Percentiles rank a stretch among this genome's conserved stretches.
These are phyloP conservation scores for Fomes fomentarius DNA, from an alignment of 1,284 basidiomycete genomes.

Conservation along the genomic window DNA sequence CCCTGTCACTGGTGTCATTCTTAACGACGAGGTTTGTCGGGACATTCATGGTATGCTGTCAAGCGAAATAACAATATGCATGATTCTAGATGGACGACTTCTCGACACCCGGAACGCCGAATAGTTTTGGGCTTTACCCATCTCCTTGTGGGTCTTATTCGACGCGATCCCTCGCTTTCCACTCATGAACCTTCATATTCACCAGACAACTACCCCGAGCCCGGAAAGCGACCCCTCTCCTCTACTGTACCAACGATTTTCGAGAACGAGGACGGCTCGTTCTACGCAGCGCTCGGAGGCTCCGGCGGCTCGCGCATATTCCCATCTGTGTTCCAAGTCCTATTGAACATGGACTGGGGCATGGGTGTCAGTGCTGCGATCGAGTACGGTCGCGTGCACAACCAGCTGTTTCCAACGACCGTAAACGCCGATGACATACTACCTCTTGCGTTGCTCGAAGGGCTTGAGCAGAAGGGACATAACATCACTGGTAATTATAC, in stretches of 20 bases:
- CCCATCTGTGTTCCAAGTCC: conserved; percentile 75
- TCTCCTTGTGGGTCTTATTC: conserved; percentile 74
- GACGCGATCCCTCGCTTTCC: no score
- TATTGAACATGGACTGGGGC: conserved; percentile 84
- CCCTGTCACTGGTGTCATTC: conserved; percentile 81
- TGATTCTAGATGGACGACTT: conserved; percentile 82
- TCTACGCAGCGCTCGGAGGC: conserved; percentile 79
- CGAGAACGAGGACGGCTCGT: conserved; percentile 70
- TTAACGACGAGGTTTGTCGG: conserved; percentile 78
- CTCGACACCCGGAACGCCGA: conserved; percentile 78
- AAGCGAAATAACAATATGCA: neutral
- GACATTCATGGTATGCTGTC: neutral
- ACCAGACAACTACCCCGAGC: conserved; percentile 84
- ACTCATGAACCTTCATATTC: no score
- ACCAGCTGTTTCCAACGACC: conserved; percentile 79
- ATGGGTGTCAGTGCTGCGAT: conserved; percentile 81
- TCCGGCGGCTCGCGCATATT: conserved; percentile 91
- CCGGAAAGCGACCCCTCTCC: conserved; percentile 86
- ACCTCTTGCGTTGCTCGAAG: conserved; percentile 55
- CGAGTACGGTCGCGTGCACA: conserved; percentile 88
- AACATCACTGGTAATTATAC: conserved; percentile 70
- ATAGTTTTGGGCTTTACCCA: conserved; percentile 83
- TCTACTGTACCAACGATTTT: conserved; percentile 84
- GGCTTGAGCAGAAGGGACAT: conserved; percentile 68
- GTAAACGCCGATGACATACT: conserved; percentile 72